These are phyloP conservation scores for Wickerhamomyces bovis DNA, from an alignment of 805 yeast species.

Conservation along the genomic window DNA sequence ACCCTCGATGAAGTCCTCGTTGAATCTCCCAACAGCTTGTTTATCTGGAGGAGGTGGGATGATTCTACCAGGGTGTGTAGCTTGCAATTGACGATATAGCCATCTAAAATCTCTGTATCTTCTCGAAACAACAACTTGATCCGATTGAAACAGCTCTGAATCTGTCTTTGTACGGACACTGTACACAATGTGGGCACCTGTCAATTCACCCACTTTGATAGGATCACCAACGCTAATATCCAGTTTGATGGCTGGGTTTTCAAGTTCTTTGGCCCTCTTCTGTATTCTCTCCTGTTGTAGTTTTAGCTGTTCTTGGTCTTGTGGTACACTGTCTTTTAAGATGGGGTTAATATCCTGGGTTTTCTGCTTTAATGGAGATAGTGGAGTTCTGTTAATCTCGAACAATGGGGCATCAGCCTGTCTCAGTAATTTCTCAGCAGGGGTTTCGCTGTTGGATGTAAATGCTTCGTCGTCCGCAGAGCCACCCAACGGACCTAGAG, in stretches of 20 bases:
- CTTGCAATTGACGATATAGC: slow-evolving; percentile 83
- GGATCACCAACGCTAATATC: slow-evolving; percentile 85
- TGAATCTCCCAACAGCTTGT: slow-evolving; percentile 87
- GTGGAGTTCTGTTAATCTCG: slow-evolving; percentile 30
- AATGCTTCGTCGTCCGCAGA: slow-evolving; percentile 27
- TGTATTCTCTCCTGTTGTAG: neutral
- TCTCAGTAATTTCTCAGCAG: slow-evolving; percentile 32
- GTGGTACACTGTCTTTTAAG: slow-evolving; percentile 1
- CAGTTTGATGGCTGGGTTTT: slow-evolving; percentile 28
- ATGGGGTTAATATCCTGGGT: slow-evolving; percentile 2
- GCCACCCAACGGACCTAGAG: slow-evolving; percentile 27
- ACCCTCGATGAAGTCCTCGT: slow-evolving; percentile 82
- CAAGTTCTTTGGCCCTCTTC: slow-evolving; percentile 1
- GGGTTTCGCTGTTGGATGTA: slow-evolving; percentile 25
- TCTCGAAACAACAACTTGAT: slow-evolving; percentile 60
- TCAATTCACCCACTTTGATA: slow-evolving; percentile 81
- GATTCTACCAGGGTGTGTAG: slow-evolving; percentile 82
- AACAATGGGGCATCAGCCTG: slow-evolving; percentile 53
- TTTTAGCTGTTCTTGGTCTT: slow-evolving; percentile 10
- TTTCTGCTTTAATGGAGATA: slow-evolving; percentile 19
- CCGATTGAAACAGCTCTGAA: slow-evolving; percentile 24
- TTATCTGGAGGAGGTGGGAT: slow-evolving; percentile 97
- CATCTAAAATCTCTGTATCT: slow-evolving; percentile 91
- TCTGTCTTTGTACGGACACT: slow-evolving; percentile 58
- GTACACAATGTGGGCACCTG: slow-evolving; percentile 85